Percentiles rank a stretch among this genome's conserved stretches.
These are phyloP conservation scores for Punctularia strigosozonata DNA, from an alignment of 768 basidiomycete species.

Conservation along the genomic window DNA sequence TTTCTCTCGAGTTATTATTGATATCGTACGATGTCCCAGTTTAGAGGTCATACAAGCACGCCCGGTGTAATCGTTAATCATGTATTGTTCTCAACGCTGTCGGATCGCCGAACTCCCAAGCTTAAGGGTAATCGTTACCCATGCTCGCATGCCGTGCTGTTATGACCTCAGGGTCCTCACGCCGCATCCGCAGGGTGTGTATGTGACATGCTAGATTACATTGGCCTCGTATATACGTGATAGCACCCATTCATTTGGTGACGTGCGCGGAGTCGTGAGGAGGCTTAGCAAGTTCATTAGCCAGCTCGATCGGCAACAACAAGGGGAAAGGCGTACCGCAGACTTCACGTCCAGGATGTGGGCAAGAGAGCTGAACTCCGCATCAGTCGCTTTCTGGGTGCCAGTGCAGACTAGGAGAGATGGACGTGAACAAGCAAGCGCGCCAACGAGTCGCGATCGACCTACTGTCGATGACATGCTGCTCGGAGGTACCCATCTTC, in stretches of 20 bases:
- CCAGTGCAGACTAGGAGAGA: conserved; percentile 35
- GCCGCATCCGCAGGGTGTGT: too few species aligned
- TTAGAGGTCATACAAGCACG: too few species aligned
- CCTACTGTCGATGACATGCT: conserved; percentile 45
- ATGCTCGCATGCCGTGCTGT: too few species aligned
- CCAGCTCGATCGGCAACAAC: background rate
- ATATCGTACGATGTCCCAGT: too few species aligned
- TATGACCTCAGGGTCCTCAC: too few species aligned
- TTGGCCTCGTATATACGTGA: conserved; percentile 2
- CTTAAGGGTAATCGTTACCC: too few species aligned
- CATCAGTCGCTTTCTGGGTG: conserved; percentile 24
- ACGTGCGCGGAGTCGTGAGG: conserved; percentile 19
- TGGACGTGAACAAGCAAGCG: background rate
- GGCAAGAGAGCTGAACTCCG: conserved; percentile 40
- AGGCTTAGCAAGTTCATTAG: conserved; percentile 8
- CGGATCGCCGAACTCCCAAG: too few species aligned
- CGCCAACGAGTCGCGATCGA: conserved; percentile 1
- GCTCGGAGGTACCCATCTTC: conserved; percentile 27
- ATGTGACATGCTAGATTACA: background rate
- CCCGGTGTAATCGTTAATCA: too few species aligned
- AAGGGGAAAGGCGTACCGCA: conserved; percentile 16
- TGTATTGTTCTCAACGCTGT: too few species aligned
- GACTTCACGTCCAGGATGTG: conserved; percentile 26
- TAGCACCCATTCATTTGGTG: conserved; percentile 10
- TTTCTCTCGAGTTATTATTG: too few species aligned